Percentiles rank a stretch among this genome's conserved stretches.
Evolutionary conservation across 805 yeast species (phyloP).

Genomic region (Saccharomyces paradoxus): DNA sequence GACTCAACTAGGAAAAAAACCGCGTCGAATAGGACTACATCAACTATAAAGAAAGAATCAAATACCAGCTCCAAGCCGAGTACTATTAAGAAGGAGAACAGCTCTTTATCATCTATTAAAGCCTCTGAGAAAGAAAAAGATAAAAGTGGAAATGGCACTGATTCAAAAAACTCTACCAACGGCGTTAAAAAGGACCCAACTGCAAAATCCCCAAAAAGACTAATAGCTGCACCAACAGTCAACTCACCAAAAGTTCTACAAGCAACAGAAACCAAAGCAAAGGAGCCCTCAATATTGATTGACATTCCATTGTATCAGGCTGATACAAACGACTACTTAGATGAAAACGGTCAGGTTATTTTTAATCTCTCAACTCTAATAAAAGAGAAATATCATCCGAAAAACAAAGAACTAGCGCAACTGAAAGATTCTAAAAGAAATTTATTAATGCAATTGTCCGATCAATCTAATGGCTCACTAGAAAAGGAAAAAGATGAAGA

Average conservation of each 20-base stretch:
- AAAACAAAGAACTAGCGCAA: neutral
- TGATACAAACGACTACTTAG: constrained; percentile 23
- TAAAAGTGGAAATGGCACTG: neutral
- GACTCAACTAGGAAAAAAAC: constrained; percentile 3
- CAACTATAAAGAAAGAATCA: neutral
- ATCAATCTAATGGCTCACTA: constrained; percentile 5
- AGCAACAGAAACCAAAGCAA: constrained; percentile 7
- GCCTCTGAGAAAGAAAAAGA: neutral
- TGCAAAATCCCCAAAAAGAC: constrained; percentile 15
- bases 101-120: neutral
- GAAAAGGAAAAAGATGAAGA: constrained; percentile 18
- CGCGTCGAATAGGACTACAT: constrained; percentile 4
- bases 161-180: constrained; percentile 2
- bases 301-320: constrained; percentile 27
- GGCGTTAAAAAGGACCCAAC: constrained; percentile 8
- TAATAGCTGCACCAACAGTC: constrained; percentile 18
- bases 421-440: constrained; percentile 18
- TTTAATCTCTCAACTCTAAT: constrained; percentile 22
- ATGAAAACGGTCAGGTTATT: constrained; percentile 30
- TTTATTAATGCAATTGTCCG: constrained; percentile 15
- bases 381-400: neutral
- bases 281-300: constrained; percentile 20
- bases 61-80: neutral
- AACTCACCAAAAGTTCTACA: constrained; percentile 18
- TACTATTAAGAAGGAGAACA: constrained; percentile 2